Percentiles rank a stretch among this genome's conserved stretches.
Evolutionary conservation across 2,329 filamentous ascomycete species (phyloP).

Genomic region (Metarhizium album): DNA sequence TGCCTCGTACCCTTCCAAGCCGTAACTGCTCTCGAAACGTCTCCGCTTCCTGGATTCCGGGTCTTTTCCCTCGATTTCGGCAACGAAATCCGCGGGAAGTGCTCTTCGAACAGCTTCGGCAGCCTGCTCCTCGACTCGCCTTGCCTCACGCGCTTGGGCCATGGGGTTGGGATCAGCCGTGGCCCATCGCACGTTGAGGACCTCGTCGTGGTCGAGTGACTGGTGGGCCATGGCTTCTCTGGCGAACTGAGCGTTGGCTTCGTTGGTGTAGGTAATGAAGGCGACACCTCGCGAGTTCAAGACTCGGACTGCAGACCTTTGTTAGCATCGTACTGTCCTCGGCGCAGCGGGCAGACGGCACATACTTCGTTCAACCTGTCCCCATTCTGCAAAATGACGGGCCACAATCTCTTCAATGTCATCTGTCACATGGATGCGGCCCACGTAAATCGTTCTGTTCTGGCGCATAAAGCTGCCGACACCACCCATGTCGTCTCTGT

Average conservation of each 20-base stretch:
- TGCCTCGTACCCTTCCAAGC: conserved; percentile 82
- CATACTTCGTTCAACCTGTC: conserved; percentile 68
- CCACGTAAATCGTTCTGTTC: conserved; percentile 89
- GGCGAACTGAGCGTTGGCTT: conserved; percentile 81
- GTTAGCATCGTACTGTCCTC: neutral
- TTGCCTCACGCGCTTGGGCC: conserved; percentile 83
- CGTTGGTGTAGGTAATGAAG: conserved; percentile 89
- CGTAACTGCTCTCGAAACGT: conserved; percentile 82
- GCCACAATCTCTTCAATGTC: conserved; percentile 96
- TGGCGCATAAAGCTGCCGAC: conserved; percentile 89
- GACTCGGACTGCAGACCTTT: conserved; percentile 49
- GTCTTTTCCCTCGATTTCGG: conserved; percentile 86
- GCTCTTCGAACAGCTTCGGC: conserved; percentile 86
- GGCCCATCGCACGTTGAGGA: conserved; percentile 93
- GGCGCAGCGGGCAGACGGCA: neutral
- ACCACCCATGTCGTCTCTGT: conserved; percentile 95
- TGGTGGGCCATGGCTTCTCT: conserved; percentile 97
- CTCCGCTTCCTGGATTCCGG: conserved; percentile 78
- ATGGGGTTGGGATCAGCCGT: conserved; percentile 93
- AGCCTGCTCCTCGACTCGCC: conserved; percentile 86
- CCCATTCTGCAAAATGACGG: conserved; percentile 94
- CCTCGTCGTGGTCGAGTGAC: conserved; percentile 78
- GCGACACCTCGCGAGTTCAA: conserved; percentile 82
- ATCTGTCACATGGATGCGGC: conserved; percentile 87
- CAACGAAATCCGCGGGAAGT: conserved; percentile 79